Evolutionary conservation across 2,329 filamentous ascomycete species (phyloP).

Genomic region (Colletotrichum australisinense): DNA sequence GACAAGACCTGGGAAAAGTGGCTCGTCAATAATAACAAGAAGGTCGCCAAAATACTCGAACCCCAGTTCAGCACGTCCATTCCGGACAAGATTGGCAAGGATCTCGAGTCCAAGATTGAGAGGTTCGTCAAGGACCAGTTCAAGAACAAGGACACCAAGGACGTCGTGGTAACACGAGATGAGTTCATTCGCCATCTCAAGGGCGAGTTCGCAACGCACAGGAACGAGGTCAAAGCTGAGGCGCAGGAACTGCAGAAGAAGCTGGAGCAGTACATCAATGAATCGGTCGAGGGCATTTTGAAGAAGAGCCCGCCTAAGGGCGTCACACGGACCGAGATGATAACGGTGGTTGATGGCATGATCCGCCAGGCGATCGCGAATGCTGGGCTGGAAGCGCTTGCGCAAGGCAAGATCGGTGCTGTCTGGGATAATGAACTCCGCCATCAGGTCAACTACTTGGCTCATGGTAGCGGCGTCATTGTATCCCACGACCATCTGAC

Average conservation of each 20-base stretch:
- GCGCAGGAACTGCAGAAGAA: conserved; percentile 50
- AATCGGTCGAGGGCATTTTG: conserved; percentile 42
- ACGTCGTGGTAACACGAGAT: conserved; percentile 56
- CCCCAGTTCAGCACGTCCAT: conserved; percentile 39
- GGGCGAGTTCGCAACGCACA: conserved; percentile 51
- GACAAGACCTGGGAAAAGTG: conserved; percentile 62
- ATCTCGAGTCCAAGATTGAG: conserved; percentile 46
- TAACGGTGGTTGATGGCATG: conserved; percentile 51
- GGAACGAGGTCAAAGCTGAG: conserved; percentile 53
- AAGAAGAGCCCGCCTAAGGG: conserved; percentile 41
- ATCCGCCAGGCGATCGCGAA: conserved; percentile 57
- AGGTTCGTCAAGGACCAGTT: conserved; percentile 52
- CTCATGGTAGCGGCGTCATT: conserved; percentile 71
- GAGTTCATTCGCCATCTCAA: conserved; percentile 60
- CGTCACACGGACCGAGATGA: conserved; percentile 55
- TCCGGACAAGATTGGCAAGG: conserved; percentile 43
- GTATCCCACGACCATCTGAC: conserved; percentile 73
- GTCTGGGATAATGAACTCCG: conserved; percentile 57
- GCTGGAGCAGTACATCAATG: conserved; percentile 47
- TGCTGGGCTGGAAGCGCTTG: conserved; percentile 58
- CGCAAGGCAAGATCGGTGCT: conserved; percentile 57
- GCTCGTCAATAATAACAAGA: conserved; percentile 61
- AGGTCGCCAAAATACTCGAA: conserved; percentile 41
- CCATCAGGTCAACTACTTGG: conserved; percentile 80
- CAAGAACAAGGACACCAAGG: conserved; percentile 43